Conservation (phyloP, 345 rosid genomes). For the Salix caprea region DNA sequence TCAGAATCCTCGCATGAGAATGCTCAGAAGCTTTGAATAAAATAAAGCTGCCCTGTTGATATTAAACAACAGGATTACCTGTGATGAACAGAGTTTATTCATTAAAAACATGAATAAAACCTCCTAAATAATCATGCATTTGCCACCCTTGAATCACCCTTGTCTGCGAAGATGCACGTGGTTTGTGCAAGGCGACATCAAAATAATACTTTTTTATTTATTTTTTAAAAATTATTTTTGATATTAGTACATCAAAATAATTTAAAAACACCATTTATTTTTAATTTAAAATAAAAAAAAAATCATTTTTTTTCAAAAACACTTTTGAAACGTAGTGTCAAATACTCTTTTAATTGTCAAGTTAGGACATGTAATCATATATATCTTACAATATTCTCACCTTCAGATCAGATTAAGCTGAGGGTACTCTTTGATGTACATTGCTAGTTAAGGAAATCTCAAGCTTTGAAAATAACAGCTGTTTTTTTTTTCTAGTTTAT, state of each 20-base stretch:
- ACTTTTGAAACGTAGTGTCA: accelerated
- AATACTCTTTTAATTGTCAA: not conserved
- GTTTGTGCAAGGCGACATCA: no score
- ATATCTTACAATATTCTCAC: no score
- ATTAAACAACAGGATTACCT: not conserved
- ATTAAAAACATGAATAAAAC: not conserved
- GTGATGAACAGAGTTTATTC: not conserved
- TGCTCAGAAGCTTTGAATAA: not conserved
- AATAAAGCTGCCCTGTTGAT: not conserved
- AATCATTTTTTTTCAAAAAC: no score
- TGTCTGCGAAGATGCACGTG: slow-evolving; percentile 16
- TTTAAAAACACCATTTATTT: accelerated
- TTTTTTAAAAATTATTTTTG: no score
- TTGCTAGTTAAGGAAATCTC: no score
- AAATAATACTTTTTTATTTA: no score
- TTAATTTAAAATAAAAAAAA: no score
- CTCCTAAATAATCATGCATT: slow-evolving; percentile 17
- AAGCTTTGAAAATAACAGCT: no score
- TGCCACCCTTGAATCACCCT: slow-evolving; percentile 3
- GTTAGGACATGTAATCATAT: not conserved
- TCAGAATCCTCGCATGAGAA: slow-evolving; percentile 3
- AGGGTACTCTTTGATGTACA: no score
- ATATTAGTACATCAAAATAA: no score
- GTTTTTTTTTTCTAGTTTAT: no score
- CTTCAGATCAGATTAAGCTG: no score